Evolutionary conservation across 1,139 yeast species (phyloP), one percentile per base, ranked within the genome.

Genomic region (Yamadazyma trypodendri): DNA sequence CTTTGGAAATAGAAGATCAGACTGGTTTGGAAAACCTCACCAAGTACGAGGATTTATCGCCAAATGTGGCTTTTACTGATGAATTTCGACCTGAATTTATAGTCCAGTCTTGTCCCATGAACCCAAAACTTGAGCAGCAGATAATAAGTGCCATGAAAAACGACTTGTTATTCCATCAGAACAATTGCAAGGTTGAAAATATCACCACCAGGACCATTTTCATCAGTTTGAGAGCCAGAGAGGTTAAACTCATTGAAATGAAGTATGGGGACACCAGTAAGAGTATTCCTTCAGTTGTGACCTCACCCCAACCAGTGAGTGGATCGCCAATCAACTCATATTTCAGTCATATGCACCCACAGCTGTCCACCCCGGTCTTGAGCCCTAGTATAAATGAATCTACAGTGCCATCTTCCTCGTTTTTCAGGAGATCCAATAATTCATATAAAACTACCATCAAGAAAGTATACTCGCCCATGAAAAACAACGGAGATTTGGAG

Each of bases 171-270:
- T 69, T 68, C 44, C 67, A 61, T 43, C 74, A 65, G 46, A 67
- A 63, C 40, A 65, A 63, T 44, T 63, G 65, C 38, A 58, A 57
- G 12, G 60, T 56, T 36, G 61, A 56, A 15, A 50, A 52, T 32
- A 63, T 70, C 3, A 52, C 56, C 10, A 59, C 73, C 7, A 50
- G 67, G 27, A 67, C 75, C 0, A 52, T 72, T 2, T 65, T 69
- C 37, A 55, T 79, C 3, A 75, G 80, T 38, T 58, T 79, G 34
- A 55, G 84, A 29, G 79, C 80, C 1, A 58, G 84, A 21, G 85
- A 79, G 46, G 74, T 79, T 35, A 77, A 76, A 49, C 65, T 73
- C 32, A 65, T 79, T 17, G 72, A 72, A 35, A 64, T 77, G 67
- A 61, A 48, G 34, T 42, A 46, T 10, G 54, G 55, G 2, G 54